phyloP scores from a whole-genome alignment of 257 asterid genomes.

The Solanum dulcamara region DNA sequence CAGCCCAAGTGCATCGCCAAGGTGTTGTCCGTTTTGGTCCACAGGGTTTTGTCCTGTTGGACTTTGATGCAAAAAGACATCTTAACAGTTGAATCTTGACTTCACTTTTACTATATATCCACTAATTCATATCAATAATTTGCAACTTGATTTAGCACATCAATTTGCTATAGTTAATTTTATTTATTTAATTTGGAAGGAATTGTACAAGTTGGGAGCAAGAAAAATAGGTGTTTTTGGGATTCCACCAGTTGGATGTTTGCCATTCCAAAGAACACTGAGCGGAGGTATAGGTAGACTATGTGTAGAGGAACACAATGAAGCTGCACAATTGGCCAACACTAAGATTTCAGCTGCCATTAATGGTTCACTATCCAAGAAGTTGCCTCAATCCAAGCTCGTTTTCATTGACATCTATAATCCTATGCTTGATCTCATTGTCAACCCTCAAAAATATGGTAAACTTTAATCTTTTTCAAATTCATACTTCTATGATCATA shows the following conservation, averaged over 20 bases:
- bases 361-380: conserved; percentile 14
- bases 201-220: conserved; percentile 43
- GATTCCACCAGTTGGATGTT: conserved; percentile 62
- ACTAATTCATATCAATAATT: not conserved
- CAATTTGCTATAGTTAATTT: not conserved
- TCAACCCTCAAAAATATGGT: conserved; percentile 23
- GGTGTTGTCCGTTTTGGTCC: not conserved
- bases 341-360: conserved; percentile 27
- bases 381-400: conserved; percentile 22
- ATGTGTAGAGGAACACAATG: conserved; percentile 30
- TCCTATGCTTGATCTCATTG: conserved; percentile 39
- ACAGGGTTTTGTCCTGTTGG: not conserved
- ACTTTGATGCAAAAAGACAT: not conserved
- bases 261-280: conserved; percentile 67
- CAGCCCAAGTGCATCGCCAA: not conserved
- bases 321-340: conserved; percentile 32
- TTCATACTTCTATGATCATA: too few species aligned
- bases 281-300: conserved; percentile 40
- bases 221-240: conserved; percentile 46
- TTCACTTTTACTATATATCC: not conserved
- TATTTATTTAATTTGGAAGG: conserved; percentile 19
- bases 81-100: not conserved
- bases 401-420: conserved; percentile 37
- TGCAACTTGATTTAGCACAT: not conserved
- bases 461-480: not conserved